Evolutionary conservation across 2,329 filamentous ascomycete genomes (phyloP), one percentile per base, ranked within the genome.

Genomic region (Colletotrichum tropicicola): DNA sequence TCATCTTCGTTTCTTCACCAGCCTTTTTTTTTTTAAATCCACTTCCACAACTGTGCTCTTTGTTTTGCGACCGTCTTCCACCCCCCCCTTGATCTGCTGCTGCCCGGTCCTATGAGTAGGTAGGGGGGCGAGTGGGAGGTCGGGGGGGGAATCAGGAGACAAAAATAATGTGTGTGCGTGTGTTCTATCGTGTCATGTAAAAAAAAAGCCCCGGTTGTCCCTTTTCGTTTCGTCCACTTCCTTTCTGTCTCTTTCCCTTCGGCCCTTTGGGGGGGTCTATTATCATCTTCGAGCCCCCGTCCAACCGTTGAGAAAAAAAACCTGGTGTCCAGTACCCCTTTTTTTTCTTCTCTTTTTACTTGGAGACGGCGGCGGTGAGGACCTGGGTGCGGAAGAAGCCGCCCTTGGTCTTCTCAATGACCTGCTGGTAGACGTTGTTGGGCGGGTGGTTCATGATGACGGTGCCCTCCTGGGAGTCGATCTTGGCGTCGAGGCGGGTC

Each of bases 361-460:
- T 84, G 67, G 85, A 84, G 64, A 89, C 83, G 55, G 87, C 87
- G n/a, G 87, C 84, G 70, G 83, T 97, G 72, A 99, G 86, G 54
- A 99, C 96, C 79, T 98, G 96, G 69, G 96, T 99, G 77, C 96
- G 86, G 89, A 99, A 99, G 88, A 98, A 98, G 62, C 93, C 94
- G 69, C 96, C 96, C 89, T 98, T 98, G 65, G 96, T 99, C 83
- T 94, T 90, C 88, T 99, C 96, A 75, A 99, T 99, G 74, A 99
- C 96, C 82, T 99, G 95, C 84, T 98, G 95, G 83, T 99, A 98
- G 71, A 99, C 95, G 69, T 94, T 97, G 84, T 97, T 96, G 68
- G 96, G 95, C 54, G 95, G 96, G 83, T 99, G 96, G 85, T 99
- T 98, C 95, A 99, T 99, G 72, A 98, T 90, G 56, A 99, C 96